phyloP scores from a whole-genome alignment of 2,329 filamentous ascomycete species.

The Venturia carpophila region DNA sequence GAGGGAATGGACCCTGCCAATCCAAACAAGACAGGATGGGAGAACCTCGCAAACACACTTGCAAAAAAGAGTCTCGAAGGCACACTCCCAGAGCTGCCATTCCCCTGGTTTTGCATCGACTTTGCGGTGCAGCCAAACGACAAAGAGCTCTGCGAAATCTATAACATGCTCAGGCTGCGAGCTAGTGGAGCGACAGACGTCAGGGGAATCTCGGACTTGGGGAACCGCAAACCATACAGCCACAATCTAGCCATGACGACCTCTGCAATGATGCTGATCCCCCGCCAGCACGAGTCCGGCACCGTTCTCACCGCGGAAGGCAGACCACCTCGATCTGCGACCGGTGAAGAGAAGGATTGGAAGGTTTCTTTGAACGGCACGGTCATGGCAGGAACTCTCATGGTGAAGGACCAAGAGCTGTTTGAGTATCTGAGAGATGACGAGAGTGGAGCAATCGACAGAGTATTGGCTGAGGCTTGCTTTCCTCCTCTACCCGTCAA shows the following conservation, averaged over 20 bases:
- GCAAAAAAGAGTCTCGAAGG: slow-evolving; percentile 20
- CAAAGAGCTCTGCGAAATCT: slow-evolving; percentile 2
- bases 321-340: slow-evolving; percentile 33
- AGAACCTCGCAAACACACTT: slow-evolving; percentile 23
- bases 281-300: slow-evolving; percentile 29
- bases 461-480: slow-evolving; percentile 37
- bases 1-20: slow-evolving; percentile 24
- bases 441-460: slow-evolving; percentile 33
- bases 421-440: slow-evolving; percentile 42
- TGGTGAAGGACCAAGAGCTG: slow-evolving; percentile 50
- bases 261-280: slow-evolving; percentile 46
- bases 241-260: slow-evolving; percentile 53
- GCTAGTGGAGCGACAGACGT: not conserved
- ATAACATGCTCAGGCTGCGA: not conserved
- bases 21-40: slow-evolving; percentile 6
- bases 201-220: not conserved
- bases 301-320: slow-evolving; percentile 31
- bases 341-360: slow-evolving; percentile 30
- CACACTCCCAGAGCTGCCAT: slow-evolving; percentile 9
- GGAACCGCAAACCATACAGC: slow-evolving; percentile 35
- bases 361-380: slow-evolving; percentile 50
- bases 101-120: not conserved
- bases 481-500: slow-evolving; percentile 24
- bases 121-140: slow-evolving; percentile 12
- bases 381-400: slow-evolving; percentile 48